Evolutionary conservation across 2,329 filamentous ascomycete species (phyloP).

Genomic region (Cadophora gregata): DNA sequence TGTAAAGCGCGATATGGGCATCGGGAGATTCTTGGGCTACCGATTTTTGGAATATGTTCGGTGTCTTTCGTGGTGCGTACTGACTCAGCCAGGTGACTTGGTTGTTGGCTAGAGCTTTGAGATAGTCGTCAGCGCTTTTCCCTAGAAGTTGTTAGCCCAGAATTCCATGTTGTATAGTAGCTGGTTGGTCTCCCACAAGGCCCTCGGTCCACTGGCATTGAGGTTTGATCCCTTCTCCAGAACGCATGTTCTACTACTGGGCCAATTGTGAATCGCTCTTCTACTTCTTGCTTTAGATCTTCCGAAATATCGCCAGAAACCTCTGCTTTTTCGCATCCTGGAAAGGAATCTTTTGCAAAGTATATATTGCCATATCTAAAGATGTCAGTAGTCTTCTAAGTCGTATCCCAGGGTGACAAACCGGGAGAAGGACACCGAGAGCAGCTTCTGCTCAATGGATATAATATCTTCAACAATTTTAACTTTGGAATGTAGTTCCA

Average conservation of each 20-base stretch:
- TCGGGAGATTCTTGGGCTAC: conserved; percentile 41
- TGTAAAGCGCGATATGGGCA: conserved; percentile 44
- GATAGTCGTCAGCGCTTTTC: conserved; percentile 44
- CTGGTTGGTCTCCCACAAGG: conserved; percentile 44
- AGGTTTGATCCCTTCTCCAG: conserved; percentile 46
- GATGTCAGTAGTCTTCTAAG: background rate
- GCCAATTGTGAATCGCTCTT: conserved; percentile 46
- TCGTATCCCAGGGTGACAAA: conserved; percentile 31
- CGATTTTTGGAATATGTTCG: conserved; percentile 37
- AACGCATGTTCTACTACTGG: conserved; percentile 46
- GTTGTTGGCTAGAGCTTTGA: conserved; percentile 43
- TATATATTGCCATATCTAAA: conserved; percentile 47
- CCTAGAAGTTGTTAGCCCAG: conserved; percentile 38
- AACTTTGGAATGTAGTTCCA: conserved; percentile 39
- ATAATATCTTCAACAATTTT: conserved; percentile 46
- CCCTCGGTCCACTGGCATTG: conserved; percentile 47
- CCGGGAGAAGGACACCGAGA: conserved; percentile 45
- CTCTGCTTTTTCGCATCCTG: conserved; percentile 43
- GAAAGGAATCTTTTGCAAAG: conserved; percentile 43
- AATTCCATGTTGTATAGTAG: conserved; percentile 19
- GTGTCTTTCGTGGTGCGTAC: conserved; percentile 38
- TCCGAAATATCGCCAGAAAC: conserved; percentile 38
- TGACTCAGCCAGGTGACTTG: conserved; percentile 46
- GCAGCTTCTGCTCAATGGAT: conserved; percentile 46
- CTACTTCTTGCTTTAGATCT: conserved; percentile 44